These are phyloP conservation scores for Gossypium aridum DNA, from an alignment of 441 rosid species.

Conservation along the genomic window DNA sequence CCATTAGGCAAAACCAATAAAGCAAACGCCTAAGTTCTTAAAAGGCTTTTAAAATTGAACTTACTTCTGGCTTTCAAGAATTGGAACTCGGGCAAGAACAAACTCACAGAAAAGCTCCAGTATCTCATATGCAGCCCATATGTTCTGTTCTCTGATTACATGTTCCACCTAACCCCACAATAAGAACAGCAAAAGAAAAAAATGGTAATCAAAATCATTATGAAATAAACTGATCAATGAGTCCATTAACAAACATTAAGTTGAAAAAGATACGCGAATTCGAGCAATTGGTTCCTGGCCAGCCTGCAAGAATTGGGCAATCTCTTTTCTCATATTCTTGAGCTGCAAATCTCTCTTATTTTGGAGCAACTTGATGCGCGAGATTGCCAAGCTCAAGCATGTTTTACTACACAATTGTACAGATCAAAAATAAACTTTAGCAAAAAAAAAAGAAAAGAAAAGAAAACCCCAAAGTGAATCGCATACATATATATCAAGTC, in stretches of 20 bases:
- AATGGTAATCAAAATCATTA: conserved; percentile 4
- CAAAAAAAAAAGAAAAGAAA: not conserved
- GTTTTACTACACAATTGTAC: conserved; percentile 59
- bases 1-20: not conserved
- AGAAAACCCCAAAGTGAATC: not conserved
- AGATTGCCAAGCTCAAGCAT: conserved; percentile 61
- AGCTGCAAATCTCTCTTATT: conserved; percentile 92
- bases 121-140: conserved; percentile 77
- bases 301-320: conserved; percentile 83
- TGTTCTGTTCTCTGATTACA: conserved; percentile 74
- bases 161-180: conserved; percentile 67
- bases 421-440: not conserved
- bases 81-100: conserved; percentile 75
- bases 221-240: not conserved
- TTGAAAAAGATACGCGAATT: conserved; percentile 47
- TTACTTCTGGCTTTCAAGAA: conserved; percentile 77
- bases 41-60: conserved; percentile 8
- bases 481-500: not conserved
- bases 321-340: conserved; percentile 87
- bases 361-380: conserved; percentile 81
- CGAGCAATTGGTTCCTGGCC: conserved; percentile 94
- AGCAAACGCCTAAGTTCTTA: not conserved
- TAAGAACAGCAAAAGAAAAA: not conserved
- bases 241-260: not conserved
- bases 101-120: conserved; percentile 84